Evolutionary conservation across 805 yeast species (phyloP), one percentile per base, ranked within the genome.

Genomic region (Kregervanrija fluxuum): DNA sequence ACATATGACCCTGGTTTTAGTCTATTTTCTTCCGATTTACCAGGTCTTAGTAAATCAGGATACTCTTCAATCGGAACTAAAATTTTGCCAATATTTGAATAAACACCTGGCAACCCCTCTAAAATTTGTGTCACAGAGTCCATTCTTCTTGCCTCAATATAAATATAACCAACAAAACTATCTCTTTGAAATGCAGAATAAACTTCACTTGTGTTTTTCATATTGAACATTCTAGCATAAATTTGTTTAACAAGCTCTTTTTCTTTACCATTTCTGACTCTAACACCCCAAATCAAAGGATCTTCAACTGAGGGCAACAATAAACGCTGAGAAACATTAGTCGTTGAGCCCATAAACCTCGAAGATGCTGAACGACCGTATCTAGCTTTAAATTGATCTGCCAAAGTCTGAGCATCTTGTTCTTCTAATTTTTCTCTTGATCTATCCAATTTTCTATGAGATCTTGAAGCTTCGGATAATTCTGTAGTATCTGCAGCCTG

Each of bases 31-130:
- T 87, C 77, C 0, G 95, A 79, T 64, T 85, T 88, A 44, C 81
- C 86, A 45, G 95, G 96, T 59, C 95, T 85, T 61, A 93, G 73
- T 57, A 93, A 72, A 62, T 90, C 95, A 2, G 96, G 96, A 62
- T 89, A 85, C 66, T 93, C 99, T 62, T 86, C 87, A 47, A 93
- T 93, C 5, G 99, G 99, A 40, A 93, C 96, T 48, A 91, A 71
- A 41, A 90, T 74, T 65, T 86, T 85, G 12, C 46, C 40, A 30
- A 48, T 49, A 57, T 84, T 83, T 34, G 55, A 53, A 55, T 83
- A 93, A 33, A 91, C 82, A 64, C 89, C 90, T 32, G 93, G 91
- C 61, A 93, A 75, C 66, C 98, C 98, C 39, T 80, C 79, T 48
- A 91, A 74, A 13, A 96, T 96, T 47, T 78, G 81, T 59, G 84